Conservation (phyloP, 306 rosid genomes). For the Styphnolobium japonicum region DNA sequence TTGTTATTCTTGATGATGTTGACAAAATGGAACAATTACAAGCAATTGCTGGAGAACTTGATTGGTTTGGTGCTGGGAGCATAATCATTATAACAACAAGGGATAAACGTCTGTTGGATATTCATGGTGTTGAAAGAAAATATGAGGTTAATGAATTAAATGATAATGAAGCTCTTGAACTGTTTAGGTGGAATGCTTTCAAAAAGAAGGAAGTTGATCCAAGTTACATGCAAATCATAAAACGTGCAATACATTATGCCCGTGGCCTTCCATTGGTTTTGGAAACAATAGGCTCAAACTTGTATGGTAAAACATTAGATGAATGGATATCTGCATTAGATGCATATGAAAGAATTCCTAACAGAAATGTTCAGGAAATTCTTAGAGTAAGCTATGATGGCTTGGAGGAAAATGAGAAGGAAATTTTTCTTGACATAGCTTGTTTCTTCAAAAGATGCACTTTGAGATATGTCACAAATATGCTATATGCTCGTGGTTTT, state of each 20-base stretch:
- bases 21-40: not conserved
- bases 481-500: not conserved
- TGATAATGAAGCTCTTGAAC: not conserved
- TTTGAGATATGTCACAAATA: not conserved
- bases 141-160: not conserved
- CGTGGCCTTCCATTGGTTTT: constrained; percentile 1
- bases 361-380: not conserved
- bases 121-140: not conserved
- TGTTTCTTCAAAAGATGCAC: not conserved
- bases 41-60: not conserved
- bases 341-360: not conserved
- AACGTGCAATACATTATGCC: not conserved
- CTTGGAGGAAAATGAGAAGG: not conserved
- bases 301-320: not conserved
- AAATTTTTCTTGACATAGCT: not conserved
- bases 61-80: constrained; percentile 6
- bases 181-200: constrained; percentile 1
- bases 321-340: not conserved
- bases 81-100: not conserved
- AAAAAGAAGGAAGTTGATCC: not conserved
- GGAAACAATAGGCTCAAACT: constrained; percentile 2
- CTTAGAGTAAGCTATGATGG: not conserved
- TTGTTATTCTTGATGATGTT: constrained; percentile 5
- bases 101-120: not conserved
- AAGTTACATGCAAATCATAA: not conserved